A percentile compares a stretch with the other conserved stretches of the same genome.
phyloP scores from a whole-genome alignment of 495 filamentous ascomycete species.

The Penicillium fimorum region DNA sequence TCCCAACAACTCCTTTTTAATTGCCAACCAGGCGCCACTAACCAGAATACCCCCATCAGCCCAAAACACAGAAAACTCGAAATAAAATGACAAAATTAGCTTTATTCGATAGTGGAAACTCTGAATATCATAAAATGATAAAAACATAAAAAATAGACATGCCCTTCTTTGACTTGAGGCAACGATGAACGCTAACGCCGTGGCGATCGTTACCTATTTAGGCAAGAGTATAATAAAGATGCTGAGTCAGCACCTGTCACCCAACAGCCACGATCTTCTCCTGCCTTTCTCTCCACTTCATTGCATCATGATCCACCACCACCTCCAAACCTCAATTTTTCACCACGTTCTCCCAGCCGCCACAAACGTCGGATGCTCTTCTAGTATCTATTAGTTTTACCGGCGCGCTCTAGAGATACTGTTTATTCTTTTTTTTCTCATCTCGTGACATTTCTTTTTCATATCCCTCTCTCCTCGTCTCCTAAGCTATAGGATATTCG shows the following conservation, averaged over 20 bases:
- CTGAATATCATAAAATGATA: neutral
- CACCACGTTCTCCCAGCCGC: neutral
- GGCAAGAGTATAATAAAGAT: neutral
- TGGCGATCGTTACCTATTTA: neutral
- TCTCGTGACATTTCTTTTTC: neutral
- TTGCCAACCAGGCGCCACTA: neutral
- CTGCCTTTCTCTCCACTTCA: neutral
- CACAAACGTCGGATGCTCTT: neutral
- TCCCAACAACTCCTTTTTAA: neutral
- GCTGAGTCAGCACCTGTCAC: neutral
- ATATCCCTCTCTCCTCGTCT: neutral
- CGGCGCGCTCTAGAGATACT: neutral
- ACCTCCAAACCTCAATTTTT: neutral
- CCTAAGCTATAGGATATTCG: slow-evolving; percentile 3
- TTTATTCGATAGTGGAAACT: neutral
- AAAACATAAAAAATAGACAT: neutral
- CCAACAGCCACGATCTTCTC: neutral
- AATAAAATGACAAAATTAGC: neutral
- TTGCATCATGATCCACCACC: no score
- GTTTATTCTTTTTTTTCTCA: neutral
- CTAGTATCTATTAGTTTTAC: neutral
- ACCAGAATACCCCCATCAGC: neutral
- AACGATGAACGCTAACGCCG: neutral
- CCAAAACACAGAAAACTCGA: neutral
- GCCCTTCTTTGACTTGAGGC: neutral